Evolutionary conservation across 768 basidiomycete species (phyloP).

Genomic region (Inosperma sp.): DNA sequence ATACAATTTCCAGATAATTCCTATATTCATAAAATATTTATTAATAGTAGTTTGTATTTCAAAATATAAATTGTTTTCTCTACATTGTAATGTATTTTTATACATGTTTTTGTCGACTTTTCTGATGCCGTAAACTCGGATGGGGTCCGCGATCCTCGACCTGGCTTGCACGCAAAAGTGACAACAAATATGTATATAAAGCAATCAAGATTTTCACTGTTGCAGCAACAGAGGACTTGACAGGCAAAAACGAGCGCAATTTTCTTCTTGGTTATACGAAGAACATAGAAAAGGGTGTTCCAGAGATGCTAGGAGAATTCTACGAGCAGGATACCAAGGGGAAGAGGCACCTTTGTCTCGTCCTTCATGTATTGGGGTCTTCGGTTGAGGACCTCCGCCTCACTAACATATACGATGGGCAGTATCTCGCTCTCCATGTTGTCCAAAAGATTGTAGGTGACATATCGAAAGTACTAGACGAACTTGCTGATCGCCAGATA

Average conservation of each 20-base stretch:
- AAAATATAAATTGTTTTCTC: too few relatives aligned
- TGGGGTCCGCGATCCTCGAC: conserved; percentile 43
- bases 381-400: conserved; percentile 14
- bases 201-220: conserved; percentile 14
- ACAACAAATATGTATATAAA: background rate
- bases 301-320: conserved; percentile 8
- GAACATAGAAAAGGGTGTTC: background rate
- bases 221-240: conserved; percentile 7
- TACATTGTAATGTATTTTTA: too few relatives aligned
- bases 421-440: conserved; percentile 12
- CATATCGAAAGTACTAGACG: background rate
- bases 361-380: conserved; percentile 6
- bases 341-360: conserved; percentile 13
- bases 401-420: conserved; percentile 6
- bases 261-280: conserved; percentile 1
- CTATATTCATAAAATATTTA: too few relatives aligned
- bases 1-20: too few relatives aligned
- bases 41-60: too few relatives aligned
- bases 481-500: conserved; percentile 4
- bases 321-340: conserved; percentile 10
- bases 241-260: conserved; percentile 3
- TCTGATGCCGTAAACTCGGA: conserved; percentile 51
- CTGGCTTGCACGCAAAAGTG: conserved; percentile 30
- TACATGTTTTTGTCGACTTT: too few relatives aligned
- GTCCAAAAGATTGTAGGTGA: conserved; percentile 14